phyloP scores from a whole-genome alignment of 139 green algal genomes.

The Ulvella scutata region DNA sequence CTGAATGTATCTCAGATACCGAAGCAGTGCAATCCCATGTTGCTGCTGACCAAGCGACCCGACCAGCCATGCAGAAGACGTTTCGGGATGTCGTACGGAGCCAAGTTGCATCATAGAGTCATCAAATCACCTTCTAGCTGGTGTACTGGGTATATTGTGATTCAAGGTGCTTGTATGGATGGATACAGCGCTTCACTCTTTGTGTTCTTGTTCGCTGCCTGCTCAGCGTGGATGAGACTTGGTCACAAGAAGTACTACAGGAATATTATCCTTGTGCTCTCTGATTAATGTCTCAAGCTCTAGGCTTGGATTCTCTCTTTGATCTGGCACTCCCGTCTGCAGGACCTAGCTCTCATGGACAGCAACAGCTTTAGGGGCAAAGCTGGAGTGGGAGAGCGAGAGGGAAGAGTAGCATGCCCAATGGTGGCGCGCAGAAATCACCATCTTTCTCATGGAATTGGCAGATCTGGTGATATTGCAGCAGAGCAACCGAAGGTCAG shows the following conservation, averaged over 20 bases:
- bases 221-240: neutral
- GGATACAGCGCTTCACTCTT: too few species aligned
- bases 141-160: neutral
- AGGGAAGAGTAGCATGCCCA: constrained; percentile 61
- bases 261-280: neutral
- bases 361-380: constrained; percentile 90
- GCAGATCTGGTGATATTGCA: constrained; percentile 71
- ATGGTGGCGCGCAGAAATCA: constrained; percentile 64
- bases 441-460: constrained; percentile 81
- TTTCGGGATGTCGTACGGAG: neutral
- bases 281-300: neutral
- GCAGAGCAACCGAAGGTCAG: constrained; percentile 88
- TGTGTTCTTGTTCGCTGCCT: neutral
- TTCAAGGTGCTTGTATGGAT: neutral
- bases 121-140: constrained; percentile 2
- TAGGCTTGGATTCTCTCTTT: neutral
- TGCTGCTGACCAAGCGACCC: too few species aligned
- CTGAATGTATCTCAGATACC: too few species aligned
- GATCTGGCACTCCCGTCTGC: neutral
- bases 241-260: neutral
- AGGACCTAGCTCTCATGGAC: constrained; percentile 86
- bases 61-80: too few species aligned
- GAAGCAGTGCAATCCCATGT: too few species aligned
- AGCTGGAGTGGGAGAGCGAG: constrained; percentile 84
- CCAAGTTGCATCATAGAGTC: neutral